phyloP scores from a whole-genome alignment of 345 rosid species.

The Odontarrhena argentea region DNA sequence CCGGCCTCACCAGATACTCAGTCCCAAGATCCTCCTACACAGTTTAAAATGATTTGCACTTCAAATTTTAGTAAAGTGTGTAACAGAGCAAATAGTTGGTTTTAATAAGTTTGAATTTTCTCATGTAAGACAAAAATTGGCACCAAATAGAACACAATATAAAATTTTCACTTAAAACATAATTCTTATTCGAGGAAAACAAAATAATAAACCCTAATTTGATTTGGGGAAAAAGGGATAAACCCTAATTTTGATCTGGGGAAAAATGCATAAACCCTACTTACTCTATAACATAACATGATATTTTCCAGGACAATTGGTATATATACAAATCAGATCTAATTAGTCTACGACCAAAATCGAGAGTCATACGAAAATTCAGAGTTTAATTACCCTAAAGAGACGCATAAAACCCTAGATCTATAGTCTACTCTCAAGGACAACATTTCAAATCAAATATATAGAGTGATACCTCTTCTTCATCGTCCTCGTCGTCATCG shows the following conservation, averaged over 20 bases:
- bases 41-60: not conserved
- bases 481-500: slow-evolving; percentile 46
- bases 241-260: slow-evolving; percentile 10
- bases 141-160: not conserved
- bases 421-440: slow-evolving; percentile 6
- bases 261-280: slow-evolving; percentile 10
- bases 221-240: not conserved
- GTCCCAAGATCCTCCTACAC: slow-evolving; percentile 78
- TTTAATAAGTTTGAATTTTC: not conserved
- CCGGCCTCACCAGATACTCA: slow-evolving; percentile 76
- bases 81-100: not conserved
- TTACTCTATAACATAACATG: not conserved
- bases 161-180: no score
- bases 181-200: not conserved
- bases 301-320: not conserved
- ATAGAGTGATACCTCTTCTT: slow-evolving; percentile 45
- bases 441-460: not conserved
- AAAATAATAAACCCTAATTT: slow-evolving; percentile 7
- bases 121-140: not conserved
- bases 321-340: slow-evolving; percentile 6
- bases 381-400: not conserved
- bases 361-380: not conserved
- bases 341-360: not conserved
- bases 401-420: slow-evolving; percentile 22
- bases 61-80: not conserved